Conservation (phyloP, 306 rosid genomes). For the Potentilla sterilis region DNA sequence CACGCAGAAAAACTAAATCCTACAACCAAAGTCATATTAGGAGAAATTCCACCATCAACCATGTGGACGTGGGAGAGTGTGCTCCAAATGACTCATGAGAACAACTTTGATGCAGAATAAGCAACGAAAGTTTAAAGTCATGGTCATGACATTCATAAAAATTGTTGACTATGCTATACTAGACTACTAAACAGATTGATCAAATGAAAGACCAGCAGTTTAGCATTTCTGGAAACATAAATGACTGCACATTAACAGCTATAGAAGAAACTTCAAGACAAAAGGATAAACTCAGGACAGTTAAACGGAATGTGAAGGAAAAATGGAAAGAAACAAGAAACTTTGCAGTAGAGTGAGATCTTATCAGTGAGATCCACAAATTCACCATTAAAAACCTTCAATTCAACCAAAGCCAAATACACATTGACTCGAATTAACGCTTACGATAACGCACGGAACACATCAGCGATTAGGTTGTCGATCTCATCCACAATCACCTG, state of each 20-base stretch:
- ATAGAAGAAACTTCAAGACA: neutral
- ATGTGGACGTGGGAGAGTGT: neutral
- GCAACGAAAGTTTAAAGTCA: neutral
- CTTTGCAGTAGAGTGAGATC: no score
- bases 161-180: neutral
- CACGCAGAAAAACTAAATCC: neutral
- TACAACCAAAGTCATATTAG: neutral
- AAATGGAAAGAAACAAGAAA: no score
- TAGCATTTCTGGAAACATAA: neutral
- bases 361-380: neutral
- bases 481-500: constrained; percentile 37
- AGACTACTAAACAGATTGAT: neutral
- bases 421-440: neutral
- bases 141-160: neutral
- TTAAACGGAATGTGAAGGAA: neutral
- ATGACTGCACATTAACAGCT: neutral
- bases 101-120: neutral
- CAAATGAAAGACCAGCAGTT: neutral
- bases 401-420: neutral
- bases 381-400: neutral
- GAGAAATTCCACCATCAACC: constrained; percentile 5
- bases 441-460: constrained; percentile 80
- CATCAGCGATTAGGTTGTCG: constrained; percentile 73
- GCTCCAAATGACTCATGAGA: neutral
- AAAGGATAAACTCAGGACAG: neutral